Conservation (phyloP, 176 grass and related monocot genomes). For the Ampelocalamus luodianensis region DNA sequence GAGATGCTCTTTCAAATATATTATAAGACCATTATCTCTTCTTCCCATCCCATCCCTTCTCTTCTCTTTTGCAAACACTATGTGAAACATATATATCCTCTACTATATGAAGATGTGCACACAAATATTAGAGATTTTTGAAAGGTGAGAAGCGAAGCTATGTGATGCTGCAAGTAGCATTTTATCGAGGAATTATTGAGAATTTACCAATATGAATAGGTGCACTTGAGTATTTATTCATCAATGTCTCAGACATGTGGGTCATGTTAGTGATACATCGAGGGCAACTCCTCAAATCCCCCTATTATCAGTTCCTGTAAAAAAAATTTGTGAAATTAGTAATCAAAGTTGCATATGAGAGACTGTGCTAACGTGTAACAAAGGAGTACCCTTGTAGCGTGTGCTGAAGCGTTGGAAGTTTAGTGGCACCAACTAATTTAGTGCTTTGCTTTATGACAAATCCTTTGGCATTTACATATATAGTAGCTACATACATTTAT, state of each 20-base stretch:
- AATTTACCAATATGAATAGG: no score
- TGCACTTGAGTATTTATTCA: no score
- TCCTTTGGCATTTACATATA: constrained; percentile 9
- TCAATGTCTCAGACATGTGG: no score
- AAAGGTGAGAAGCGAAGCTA: not conserved
- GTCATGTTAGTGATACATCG: no score
- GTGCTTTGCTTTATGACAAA: constrained; percentile 2
- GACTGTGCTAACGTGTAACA: no score
- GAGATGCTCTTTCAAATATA: not conserved
- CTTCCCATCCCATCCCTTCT: not conserved
- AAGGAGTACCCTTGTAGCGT: no score
- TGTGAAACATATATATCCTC: not conserved
- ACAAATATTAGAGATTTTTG: not conserved
- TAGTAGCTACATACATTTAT: not conserved
- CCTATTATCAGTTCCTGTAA: no score
- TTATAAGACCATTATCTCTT: not conserved
- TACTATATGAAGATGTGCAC: not conserved
- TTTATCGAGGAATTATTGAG: no score
- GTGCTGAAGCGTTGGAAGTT: not conserved
- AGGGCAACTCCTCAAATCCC: no score
- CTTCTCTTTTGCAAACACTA: not conserved
- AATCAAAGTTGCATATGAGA: no score
- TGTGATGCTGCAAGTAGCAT: not conserved
- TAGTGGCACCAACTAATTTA: not conserved
- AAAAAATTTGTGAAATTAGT: no score